phyloP scores from a whole-genome alignment of 306 rosid genomes.

The Alnus rubra region DNA sequence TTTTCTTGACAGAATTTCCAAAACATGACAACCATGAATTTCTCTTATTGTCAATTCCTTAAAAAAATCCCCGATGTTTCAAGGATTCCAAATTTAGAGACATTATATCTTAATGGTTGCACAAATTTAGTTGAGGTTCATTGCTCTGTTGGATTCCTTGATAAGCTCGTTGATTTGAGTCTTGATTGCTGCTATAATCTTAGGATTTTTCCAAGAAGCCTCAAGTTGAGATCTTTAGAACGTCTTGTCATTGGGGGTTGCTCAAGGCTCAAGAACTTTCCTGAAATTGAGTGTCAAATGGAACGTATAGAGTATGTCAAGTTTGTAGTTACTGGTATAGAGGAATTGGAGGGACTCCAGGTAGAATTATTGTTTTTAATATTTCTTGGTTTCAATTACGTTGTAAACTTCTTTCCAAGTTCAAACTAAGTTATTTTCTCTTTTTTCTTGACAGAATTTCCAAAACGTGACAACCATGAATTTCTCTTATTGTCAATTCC shows the following conservation, averaged over 20 bases:
- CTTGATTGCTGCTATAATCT: constrained; percentile 18
- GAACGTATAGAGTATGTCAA: rapidly evolving
- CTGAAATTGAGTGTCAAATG: neutral
- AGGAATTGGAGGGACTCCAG: constrained; percentile 19
- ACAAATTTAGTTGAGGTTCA: constrained; percentile 25
- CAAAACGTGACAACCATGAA: constrained; percentile 15
- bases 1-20: constrained; percentile 20
- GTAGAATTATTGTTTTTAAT: neutral
- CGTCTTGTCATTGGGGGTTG: neutral
- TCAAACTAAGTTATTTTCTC: neutral
- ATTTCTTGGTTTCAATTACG: neutral
- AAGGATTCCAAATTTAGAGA: constrained; percentile 22
- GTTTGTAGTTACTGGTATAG: neutral
- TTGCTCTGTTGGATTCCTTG: constrained; percentile 36
- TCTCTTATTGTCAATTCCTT: constrained; percentile 4
- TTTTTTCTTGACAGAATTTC: constrained; percentile 17
- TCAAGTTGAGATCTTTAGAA: constrained; percentile 25
- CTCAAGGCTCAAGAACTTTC: neutral
- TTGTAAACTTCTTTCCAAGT: neutral
- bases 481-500: constrained; percentile 2
- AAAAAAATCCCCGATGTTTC: constrained; percentile 29
- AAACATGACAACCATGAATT: constrained; percentile 15
- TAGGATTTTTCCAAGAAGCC: constrained; percentile 3
- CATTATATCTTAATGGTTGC: constrained; percentile 1
- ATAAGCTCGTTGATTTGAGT: constrained; percentile 13